Evolutionary conservation across 2,329 filamentous ascomycete species (phyloP).

Genomic region (Diaporthe velutina): DNA sequence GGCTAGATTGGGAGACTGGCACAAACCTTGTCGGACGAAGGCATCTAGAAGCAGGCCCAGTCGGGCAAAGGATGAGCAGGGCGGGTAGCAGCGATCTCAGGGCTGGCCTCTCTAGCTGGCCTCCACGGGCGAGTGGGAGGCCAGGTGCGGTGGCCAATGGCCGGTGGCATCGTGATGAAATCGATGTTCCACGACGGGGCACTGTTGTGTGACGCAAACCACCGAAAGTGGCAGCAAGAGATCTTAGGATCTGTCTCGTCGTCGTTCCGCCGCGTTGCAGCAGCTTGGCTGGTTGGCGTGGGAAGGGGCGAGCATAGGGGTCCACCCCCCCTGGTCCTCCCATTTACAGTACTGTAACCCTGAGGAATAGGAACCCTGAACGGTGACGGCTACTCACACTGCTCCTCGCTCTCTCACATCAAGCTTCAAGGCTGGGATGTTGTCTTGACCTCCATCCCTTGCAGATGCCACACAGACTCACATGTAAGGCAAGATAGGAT

Average conservation of each 20-base stretch:
- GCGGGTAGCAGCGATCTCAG: conserved; percentile 35
- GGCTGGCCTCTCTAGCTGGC: neutral
- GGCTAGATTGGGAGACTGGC: conserved; percentile 22
- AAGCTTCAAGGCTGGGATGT: neutral
- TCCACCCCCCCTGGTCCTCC: neutral
- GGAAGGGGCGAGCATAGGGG: neutral
- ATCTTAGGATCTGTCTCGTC: conserved; percentile 27
- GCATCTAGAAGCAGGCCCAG: conserved; percentile 31
- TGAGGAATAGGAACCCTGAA: neutral
- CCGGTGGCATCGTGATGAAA: conserved; percentile 28
- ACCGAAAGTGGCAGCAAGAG: conserved; percentile 27
- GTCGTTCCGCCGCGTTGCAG: neutral
- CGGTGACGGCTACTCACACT: neutral
- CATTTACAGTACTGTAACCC: neutral
- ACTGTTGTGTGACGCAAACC: conserved; percentile 38
- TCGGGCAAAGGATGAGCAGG: conserved; percentile 29
- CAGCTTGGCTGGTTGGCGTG: neutral
- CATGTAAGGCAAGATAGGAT: conserved; percentile 14
- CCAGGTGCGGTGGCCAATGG: conserved; percentile 25
- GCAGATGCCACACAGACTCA: conserved; percentile 31
- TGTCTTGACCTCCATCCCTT: conserved; percentile 27
- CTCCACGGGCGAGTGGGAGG: conserved; percentile 13
- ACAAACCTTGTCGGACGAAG: conserved; percentile 22
- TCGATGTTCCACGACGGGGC: conserved; percentile 35
- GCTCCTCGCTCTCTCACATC: too few species aligned